Evolutionary conservation across 768 basidiomycete genomes (phyloP).

Genomic region (Phylloporus scabripes): DNA sequence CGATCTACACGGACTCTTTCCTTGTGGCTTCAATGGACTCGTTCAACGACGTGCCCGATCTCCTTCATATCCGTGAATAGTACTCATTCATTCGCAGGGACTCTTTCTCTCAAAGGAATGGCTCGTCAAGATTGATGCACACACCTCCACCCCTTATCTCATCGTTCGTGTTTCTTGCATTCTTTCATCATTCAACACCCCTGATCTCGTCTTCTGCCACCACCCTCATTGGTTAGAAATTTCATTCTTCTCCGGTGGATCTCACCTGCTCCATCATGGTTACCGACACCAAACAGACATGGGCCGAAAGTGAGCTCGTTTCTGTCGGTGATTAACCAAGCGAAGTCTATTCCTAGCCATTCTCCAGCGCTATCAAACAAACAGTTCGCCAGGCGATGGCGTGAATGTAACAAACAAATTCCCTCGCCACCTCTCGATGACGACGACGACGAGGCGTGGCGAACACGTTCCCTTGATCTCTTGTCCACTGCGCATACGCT

Average conservation of each 20-base stretch:
- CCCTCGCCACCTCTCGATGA: slow-evolving; percentile 26
- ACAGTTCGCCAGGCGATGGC: slow-evolving; percentile 67
- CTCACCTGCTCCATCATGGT: slow-evolving; percentile 55
- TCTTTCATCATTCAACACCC: slow-evolving; percentile 2
- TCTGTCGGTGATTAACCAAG: slow-evolving; percentile 20
- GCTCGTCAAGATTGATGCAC: slow-evolving; percentile 61
- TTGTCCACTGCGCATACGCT: slow-evolving; percentile 57
- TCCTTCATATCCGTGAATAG: background rate
- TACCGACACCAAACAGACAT: slow-evolving; percentile 70
- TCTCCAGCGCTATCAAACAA: slow-evolving; percentile 48
- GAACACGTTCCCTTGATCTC: slow-evolving; percentile 47
- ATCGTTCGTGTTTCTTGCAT: slow-evolving; percentile 45
- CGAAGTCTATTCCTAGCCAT: slow-evolving; percentile 11
- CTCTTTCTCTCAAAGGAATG: slow-evolving; percentile 63
- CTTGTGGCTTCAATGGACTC: slow-evolving; percentile 37
- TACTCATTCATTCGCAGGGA: slow-evolving; percentile 36
- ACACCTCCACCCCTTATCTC: slow-evolving; percentile 61
- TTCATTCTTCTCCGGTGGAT: slow-evolving; percentile 49
- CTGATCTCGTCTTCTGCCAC: slow-evolving; percentile 10
- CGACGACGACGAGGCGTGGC: slow-evolving; percentile 59
- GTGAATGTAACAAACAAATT: slow-evolving; percentile 43
- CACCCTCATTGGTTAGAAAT: slow-evolving; percentile 47
- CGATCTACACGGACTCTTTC: slow-evolving; percentile 4
- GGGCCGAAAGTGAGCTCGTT: slow-evolving; percentile 59
- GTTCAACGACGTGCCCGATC: slow-evolving; percentile 39